A percentile compares a stretch with the other conserved stretches of the same genome.
These are phyloP conservation scores for Phytophthora brassicae DNA, from an alignment of 352 stramenopile genomes.

Conservation along the genomic window DNA sequence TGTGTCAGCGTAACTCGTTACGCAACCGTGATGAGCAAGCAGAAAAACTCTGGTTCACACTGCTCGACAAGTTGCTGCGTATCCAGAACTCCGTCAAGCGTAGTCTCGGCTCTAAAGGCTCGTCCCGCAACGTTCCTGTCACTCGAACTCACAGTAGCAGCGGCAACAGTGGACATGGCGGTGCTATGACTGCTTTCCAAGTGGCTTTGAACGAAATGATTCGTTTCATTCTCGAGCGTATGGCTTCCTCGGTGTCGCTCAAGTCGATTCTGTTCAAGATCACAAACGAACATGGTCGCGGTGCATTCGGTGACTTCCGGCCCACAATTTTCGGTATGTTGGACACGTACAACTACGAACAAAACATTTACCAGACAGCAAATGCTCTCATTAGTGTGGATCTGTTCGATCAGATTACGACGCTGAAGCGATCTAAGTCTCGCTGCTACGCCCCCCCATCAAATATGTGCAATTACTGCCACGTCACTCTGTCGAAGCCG, in stretches of 20 bases:
- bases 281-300: constrained; percentile 92
- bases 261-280: constrained; percentile 95
- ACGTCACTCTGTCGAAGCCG: constrained; percentile 77
- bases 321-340: constrained; percentile 94
- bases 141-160: constrained; percentile 34
- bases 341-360: constrained; percentile 92
- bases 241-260: constrained; percentile 93
- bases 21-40: constrained; percentile 87
- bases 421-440: constrained; percentile 73
- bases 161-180: constrained; percentile 61
- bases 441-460: constrained; percentile 73
- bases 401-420: constrained; percentile 84
- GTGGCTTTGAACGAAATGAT: constrained; percentile 92
- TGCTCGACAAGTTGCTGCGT: constrained; percentile 92
- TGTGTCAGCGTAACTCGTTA: constrained; percentile 93
- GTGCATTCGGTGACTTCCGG: constrained; percentile 93
- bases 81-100: constrained; percentile 92
- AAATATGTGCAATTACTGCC: constrained; percentile 80
- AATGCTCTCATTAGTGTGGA: constrained; percentile 84
- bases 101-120: constrained; percentile 75
- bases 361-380: constrained; percentile 88
- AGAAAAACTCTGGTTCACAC: constrained; percentile 94
- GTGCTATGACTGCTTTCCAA: constrained; percentile 86
- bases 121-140: constrained; percentile 50
- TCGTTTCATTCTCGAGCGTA: constrained; percentile 92